Percentiles rank a stretch among this genome's conserved stretches.
Evolutionary conservation across 805 yeast species (phyloP).

Genomic region (Zygoascus biomembranicola): DNA sequence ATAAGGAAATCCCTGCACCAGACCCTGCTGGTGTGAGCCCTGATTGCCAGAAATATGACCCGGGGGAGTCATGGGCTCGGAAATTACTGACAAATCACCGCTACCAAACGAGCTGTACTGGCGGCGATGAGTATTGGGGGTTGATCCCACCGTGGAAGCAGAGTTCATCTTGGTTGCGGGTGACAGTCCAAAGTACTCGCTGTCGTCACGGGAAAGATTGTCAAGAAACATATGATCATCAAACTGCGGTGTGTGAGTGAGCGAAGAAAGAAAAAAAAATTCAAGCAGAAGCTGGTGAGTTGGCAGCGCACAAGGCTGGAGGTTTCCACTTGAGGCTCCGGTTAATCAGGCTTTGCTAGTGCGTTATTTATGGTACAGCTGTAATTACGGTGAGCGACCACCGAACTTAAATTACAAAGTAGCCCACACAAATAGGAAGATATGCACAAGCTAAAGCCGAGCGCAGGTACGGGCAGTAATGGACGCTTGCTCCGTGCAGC

Average conservation of each 20-base stretch:
- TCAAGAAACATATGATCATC: conserved; percentile 1
- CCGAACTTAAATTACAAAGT: neutral
- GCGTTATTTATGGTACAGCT: neutral
- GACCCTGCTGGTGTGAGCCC: neutral
- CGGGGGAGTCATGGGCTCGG: conserved; percentile 11
- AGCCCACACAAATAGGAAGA: too few relatives aligned
- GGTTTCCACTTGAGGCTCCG: neutral
- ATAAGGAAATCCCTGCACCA: neutral
- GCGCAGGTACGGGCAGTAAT: too few relatives aligned
- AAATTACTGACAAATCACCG: conserved; percentile 4
- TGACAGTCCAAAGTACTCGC: conserved; percentile 1
- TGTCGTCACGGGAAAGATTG: neutral
- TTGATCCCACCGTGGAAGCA: neutral
- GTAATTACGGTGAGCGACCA: neutral
- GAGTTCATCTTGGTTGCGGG: neutral
- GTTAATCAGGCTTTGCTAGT: neutral
- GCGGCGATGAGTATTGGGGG: conserved; percentile 4
- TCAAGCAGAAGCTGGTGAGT: too few relatives aligned
- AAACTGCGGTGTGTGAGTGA: neutral
- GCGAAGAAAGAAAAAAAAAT: neutral
- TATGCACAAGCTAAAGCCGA: too few relatives aligned
- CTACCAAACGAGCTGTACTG: conserved; percentile 10
- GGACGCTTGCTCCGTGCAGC: too few relatives aligned
- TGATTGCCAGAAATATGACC: neutral
- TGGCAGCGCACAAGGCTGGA: too few relatives aligned